phyloP scores from a whole-genome alignment of 495 filamentous ascomycete genomes.

The Trichoderma virens region DNA sequence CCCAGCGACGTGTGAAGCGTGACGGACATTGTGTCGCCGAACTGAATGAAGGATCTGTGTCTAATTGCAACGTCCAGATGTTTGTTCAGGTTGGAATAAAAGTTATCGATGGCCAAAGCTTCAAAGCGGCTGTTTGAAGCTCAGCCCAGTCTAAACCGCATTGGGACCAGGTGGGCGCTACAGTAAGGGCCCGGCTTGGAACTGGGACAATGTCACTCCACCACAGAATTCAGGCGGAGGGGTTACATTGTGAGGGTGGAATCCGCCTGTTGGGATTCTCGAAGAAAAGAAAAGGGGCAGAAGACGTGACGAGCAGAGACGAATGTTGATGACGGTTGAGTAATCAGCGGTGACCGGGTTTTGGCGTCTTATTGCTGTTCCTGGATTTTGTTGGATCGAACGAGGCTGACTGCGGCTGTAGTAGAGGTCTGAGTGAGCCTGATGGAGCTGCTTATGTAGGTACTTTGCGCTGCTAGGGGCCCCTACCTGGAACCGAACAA shows the following conservation, averaged over 20 bases:
- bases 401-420: neutral
- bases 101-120: neutral
- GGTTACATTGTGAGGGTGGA: neutral
- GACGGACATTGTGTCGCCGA: conserved; percentile 41
- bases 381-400: neutral
- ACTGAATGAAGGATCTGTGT: neutral
- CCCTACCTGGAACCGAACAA: too few relatives aligned
- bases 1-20: conserved; percentile 85
- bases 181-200: neutral
- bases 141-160: neutral
- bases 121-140: neutral
- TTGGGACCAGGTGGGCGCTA: neutral
- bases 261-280: neutral
- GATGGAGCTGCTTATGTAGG: too few relatives aligned
- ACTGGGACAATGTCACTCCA: neutral
- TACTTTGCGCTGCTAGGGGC: too few relatives aligned
- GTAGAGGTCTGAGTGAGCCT: too few relatives aligned
- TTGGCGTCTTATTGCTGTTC: neutral
- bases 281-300: neutral
- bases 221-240: neutral
- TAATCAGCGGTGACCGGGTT: neutral
- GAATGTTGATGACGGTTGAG: neutral
- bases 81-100: too few relatives aligned
- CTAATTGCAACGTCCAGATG: too few relatives aligned
- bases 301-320: neutral